Base-by-base conservation (phyloP, 2,329 filamentous ascomycete species). In the Ceratocystiopsis minuta region DNA sequence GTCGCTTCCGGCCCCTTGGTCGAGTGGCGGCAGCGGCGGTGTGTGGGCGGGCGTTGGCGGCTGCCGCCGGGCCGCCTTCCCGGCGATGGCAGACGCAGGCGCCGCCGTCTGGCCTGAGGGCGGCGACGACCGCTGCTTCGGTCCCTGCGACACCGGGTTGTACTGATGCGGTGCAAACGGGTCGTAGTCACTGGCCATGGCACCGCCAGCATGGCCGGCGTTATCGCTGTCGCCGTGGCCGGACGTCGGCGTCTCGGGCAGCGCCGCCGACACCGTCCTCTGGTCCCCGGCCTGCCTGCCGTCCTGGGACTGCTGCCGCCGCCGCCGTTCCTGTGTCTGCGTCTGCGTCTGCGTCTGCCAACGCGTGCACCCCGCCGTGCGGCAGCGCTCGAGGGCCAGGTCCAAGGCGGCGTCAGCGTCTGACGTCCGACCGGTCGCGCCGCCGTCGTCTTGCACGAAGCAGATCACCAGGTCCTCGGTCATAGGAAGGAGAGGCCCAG, bases 391-490 rank as follows among this genome's bases (percentile, higher is more conserved):
- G 31, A 75, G 57, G 15, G 68, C 60, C 1, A 59, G 59, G 17
- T 67, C 63, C 2, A 76, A 53, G 0, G 66, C 51, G 2, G 54
- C 45, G 44, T 4, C 20, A 7, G 20, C 20, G 20, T 20, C 20
- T 4, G 20, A 20, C n/a, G n/a, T n/a, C n/a, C 70, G 54, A 0
- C 66, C 51, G 2, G 53, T 45, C 45, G 70, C 61, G 0, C 54
- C 51, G 1, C 55, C 53, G 2, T 63, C 62, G 10, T 64, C 60
- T 14, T 63, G n/a, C n/a, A n/a, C 66, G 43, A 78, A 64, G 37
- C 70, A 60, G 18, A 79, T 59, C 3, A 76, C 61, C 1, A 76
- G 51, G 46, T 78, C 68, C 50, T 78, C 75, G 0, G 60, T 50
- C 36, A 72, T 55, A 0, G 68, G 64, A 17, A 78, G 57, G 0